phyloP scores from a whole-genome alignment of 768 basidiomycete species.

The Mycena haematopus region DNA sequence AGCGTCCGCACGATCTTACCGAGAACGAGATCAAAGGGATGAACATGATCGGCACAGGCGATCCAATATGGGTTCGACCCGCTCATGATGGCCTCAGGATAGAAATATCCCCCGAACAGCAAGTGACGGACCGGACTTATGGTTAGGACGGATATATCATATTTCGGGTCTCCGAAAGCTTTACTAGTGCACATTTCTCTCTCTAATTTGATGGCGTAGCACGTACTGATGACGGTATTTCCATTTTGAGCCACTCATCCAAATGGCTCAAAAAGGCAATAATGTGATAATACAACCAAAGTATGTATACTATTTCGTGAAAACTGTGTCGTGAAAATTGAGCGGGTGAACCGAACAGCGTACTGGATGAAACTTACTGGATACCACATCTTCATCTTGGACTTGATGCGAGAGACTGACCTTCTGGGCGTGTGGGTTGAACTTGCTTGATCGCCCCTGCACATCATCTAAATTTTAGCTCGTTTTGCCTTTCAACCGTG shows the following conservation, averaged over 20 bases:
- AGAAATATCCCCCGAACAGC: slow-evolving; percentile 47
- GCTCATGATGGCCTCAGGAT: slow-evolving; percentile 78
- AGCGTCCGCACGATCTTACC: slow-evolving; percentile 35
- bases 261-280: slow-evolving; percentile 4
- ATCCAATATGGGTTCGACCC: slow-evolving; percentile 67
- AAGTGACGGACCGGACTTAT: slow-evolving; percentile 61
- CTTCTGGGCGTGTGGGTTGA: slow-evolving; percentile 92
- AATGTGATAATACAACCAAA: background rate
- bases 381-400: slow-evolving; percentile 88
- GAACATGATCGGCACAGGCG: slow-evolving; percentile 53
- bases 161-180: too few relatives aligned
- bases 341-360: background rate
- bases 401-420: slow-evolving; percentile 86
- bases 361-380: slow-evolving; percentile 60
- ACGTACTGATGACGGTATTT: background rate
- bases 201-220: too few relatives aligned
- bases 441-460: slow-evolving; percentile 93
- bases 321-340: slow-evolving; percentile 31
- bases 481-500: background rate
- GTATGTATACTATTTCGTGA: slow-evolving; percentile 37
- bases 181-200: too few relatives aligned
- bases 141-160: slow-evolving; percentile 25
- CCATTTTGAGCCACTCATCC: background rate
- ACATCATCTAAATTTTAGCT: background rate
- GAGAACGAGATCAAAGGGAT: slow-evolving; percentile 49